Base-by-base conservation (phyloP, 2,329 filamentous ascomycete genomes). In the Aspergillus niger region DNA sequence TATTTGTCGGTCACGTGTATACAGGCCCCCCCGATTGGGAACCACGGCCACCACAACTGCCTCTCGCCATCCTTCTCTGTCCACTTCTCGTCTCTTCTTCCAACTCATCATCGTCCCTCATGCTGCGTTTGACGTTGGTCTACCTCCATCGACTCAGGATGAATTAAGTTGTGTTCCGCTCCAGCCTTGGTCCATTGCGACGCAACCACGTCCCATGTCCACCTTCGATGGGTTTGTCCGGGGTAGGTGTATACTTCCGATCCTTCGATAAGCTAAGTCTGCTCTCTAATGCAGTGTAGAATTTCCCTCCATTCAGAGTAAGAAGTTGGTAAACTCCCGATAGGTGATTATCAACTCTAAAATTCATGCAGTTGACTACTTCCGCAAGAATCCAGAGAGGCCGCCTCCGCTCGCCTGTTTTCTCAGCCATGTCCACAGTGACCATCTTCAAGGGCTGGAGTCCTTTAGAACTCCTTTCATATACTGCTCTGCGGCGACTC, bases 351-450 rank as follows among this genome's bases (percentile, higher is more conserved):
- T n/a, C 5, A 15, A 24, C 15, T 24, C 62, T 61, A 57, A 61
- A n/a, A 28, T 32, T 22, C 32, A 6, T 8, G 8, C 58, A 91
- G 89, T 97, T 65, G 93, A 97, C 76, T 92, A 88, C 78, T 97
- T 97, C 69, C 86, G 91, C 24, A 79, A 77, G 15, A 81, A 82
- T 50, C 77, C 80, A 3, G 79, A 80, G 5, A 76, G 76, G 15
- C 82, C 77, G 15, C 83, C 89, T 3, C 90, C 92, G 0, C 77
- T 95, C 58, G 92, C 91, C 15, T 95, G 90, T 74, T 97, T 98
- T 72, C 82, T 98, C 26, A 96, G 91, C 75, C 94, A 98, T 83
- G 87, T 96, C 2, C 94, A 97, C 72, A 96, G 90, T 65, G 93
- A 97, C 69, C 94, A 97, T 76, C 83, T 97, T 1, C 83, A 84